Evolutionary conservation across 768 basidiomycete species (phyloP), one percentile per base, ranked within the genome.

Genomic region (Phaeotremella skinneri): DNA sequence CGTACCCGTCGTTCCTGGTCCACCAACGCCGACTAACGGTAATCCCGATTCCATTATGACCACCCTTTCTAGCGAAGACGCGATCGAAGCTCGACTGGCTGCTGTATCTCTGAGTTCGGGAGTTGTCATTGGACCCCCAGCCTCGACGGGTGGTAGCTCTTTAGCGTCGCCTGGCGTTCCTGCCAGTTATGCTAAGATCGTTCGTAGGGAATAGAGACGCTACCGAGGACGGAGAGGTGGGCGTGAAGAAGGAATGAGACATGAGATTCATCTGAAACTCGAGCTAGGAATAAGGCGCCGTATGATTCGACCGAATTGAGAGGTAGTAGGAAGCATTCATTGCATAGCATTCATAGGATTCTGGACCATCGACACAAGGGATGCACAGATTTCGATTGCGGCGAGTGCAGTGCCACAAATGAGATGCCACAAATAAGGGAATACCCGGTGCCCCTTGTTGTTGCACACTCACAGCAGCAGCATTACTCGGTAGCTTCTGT

Each of bases 31-130:
- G n/a, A n/a, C n/a, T n/a, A n/a, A n/a, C n/a, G n/a, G n/a, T n/a
- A n/a, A n/a, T n/a, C 2, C 5, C 25, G 49, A 50, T 11, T 16
- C 49, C 13, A 34, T 56, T 3, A 7, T 50, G 32, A 29, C 52
- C 4, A n/a, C 43, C 41, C 4, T 53, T 2, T 26, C 52, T 5
- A 32, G n/a, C 17, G 71, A 71, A 31, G 70, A 72, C 7, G 55
- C 61, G 4, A 70, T 74, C 25, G 73, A 74, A 58, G 73, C 73
- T 1, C 69, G 63, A 45, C 49, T 74, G 37, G 62, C 62, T 39
- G 70, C 68, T 2, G 37, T 74, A n/a, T 59, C 59, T n/a, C 41
- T 74, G 39, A 62, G 50, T 62, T 54, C 59, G 16, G 67, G 67
- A 4, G 62, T 74, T 3, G 47, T 37, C 29, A 74, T 72, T 55